Percentiles rank a stretch among this genome's conserved stretches.
phyloP scores from a whole-genome alignment of 176 grass and related monocot species.

The Olyra latifolia region DNA sequence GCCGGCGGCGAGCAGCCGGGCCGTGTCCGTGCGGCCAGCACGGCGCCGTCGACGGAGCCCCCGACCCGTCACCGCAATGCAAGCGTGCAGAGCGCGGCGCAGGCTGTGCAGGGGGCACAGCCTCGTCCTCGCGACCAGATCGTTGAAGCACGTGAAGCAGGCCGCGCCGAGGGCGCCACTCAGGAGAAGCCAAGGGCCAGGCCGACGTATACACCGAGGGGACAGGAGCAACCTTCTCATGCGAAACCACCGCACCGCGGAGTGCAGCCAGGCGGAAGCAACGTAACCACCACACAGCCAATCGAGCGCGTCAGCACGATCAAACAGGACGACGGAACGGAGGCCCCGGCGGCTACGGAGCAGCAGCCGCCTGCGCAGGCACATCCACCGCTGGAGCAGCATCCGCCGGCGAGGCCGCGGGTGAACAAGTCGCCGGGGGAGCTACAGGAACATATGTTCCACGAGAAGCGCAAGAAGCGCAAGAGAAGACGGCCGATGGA shows the following conservation, averaged over 20 bases:
- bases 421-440: neutral
- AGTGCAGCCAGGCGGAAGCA: too few species aligned
- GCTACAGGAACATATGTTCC: too few species aligned
- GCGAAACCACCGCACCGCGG: neutral
- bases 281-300: too few species aligned
- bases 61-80: neutral
- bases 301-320: constrained; percentile 32
- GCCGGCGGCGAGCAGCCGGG: neutral
- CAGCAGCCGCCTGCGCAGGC: neutral
- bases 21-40: neutral
- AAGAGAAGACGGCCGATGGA: neutral
- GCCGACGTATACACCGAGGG: constrained; percentile 9
- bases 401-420: neutral
- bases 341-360: neutral
- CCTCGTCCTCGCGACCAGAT: too few species aligned
- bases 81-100: neutral
- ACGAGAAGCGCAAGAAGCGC: too few species aligned
- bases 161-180: neutral
- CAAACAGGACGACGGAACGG: neutral
- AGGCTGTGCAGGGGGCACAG: neutral
- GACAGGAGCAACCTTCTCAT: neutral
- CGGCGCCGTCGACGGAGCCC: neutral
- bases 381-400: neutral
- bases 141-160: too few species aligned
- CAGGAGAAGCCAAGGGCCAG: fast-evolving